Percentiles rank a stretch among this genome's conserved stretches.
These are phyloP conservation scores for Macrocystidia cucumis DNA, from an alignment of 1,284 basidiomycete genomes.

Conservation along the genomic window DNA sequence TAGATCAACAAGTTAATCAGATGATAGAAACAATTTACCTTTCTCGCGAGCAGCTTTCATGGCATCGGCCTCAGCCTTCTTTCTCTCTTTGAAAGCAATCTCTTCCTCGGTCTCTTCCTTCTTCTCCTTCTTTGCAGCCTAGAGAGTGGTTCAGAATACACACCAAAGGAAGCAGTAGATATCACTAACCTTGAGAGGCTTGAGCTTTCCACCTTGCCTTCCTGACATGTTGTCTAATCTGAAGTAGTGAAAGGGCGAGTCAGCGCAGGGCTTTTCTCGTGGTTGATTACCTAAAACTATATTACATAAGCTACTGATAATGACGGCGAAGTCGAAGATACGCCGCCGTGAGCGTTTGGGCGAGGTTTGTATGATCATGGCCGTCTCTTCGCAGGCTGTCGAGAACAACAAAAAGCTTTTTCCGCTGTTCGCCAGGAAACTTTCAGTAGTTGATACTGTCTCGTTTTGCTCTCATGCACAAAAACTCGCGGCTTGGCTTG, in stretches of 20 bases:
- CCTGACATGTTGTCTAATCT: constrained; percentile 52
- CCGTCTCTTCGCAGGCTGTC: constrained; percentile 10
- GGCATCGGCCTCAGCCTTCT: constrained; percentile 64
- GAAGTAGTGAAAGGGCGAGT: no score
- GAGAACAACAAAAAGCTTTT: constrained; percentile 25
- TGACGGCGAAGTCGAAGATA: constrained; percentile 3
- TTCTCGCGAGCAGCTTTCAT: constrained; percentile 61
- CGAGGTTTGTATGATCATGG: constrained; percentile 7
- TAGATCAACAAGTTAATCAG: constrained; percentile 1
- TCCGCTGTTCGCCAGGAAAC: constrained; percentile 19
- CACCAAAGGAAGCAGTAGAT: constrained; percentile 5
- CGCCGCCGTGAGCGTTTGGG: constrained; percentile 4
- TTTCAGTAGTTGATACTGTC: constrained; percentile 15
- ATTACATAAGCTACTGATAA: constrained; percentile 6
- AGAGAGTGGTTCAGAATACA: constrained; percentile 8
- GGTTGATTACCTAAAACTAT: no score
- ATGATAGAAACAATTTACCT: constrained; percentile 36
- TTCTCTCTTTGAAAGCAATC: constrained; percentile 61
- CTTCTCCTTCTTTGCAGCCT: constrained; percentile 77
- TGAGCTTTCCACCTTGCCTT: constrained; percentile 75
- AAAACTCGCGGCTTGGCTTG: constrained; percentile 28
- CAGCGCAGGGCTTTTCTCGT: no score
- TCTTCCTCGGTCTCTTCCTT: constrained; percentile 67
- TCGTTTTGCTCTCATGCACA: constrained; percentile 16
- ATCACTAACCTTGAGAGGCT: constrained; percentile 44